Conservation (phyloP, 1,284 basidiomycete species). For the Austroboletus olivaceoglutinosus region DNA sequence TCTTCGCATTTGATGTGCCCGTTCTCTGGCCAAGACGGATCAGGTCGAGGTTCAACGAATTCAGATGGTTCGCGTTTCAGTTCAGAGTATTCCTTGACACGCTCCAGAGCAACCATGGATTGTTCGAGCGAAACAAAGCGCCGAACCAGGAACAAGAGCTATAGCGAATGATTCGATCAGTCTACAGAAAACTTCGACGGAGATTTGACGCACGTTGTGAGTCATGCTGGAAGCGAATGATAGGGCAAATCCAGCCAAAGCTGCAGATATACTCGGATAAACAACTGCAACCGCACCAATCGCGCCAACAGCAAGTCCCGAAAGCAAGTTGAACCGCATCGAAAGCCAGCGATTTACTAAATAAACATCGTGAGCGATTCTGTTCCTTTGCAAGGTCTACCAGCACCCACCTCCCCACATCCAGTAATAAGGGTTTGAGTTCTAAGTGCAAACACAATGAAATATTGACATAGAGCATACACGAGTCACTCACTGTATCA, state of each 20-base stretch:
- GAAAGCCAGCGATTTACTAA: constrained; percentile 79
- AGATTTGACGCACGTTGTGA: constrained; percentile 56
- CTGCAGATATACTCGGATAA: constrained; percentile 69
- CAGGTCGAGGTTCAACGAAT: constrained; percentile 82
- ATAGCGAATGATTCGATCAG: constrained; percentile 25
- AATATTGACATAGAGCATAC: not conserved
- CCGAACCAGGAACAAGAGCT: constrained; percentile 58
- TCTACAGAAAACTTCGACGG: constrained; percentile 6
- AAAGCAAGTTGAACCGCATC: constrained; percentile 80
- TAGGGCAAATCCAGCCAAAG: constrained; percentile 81
- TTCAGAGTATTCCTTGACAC: constrained; percentile 89
- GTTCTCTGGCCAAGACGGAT: constrained; percentile 74
- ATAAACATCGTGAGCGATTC: constrained; percentile 3
- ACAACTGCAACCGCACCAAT: constrained; percentile 70
- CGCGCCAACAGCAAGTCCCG: constrained; percentile 67
- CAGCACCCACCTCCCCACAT: constrained; percentile 65
- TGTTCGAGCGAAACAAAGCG: constrained; percentile 87
- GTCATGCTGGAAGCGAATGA: constrained; percentile 79
- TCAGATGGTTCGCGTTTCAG: constrained; percentile 76
- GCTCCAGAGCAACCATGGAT: constrained; percentile 90
- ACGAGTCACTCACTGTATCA: constrained; percentile 60
- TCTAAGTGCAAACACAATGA: constrained; percentile 42
- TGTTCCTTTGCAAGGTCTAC: not conserved
- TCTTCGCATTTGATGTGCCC: constrained; percentile 80
- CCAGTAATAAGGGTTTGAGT: constrained; percentile 81